Base-by-base conservation (phyloP, 2,329 filamentous ascomycete genomes). In the Xenoacremonium recifei region DNA sequence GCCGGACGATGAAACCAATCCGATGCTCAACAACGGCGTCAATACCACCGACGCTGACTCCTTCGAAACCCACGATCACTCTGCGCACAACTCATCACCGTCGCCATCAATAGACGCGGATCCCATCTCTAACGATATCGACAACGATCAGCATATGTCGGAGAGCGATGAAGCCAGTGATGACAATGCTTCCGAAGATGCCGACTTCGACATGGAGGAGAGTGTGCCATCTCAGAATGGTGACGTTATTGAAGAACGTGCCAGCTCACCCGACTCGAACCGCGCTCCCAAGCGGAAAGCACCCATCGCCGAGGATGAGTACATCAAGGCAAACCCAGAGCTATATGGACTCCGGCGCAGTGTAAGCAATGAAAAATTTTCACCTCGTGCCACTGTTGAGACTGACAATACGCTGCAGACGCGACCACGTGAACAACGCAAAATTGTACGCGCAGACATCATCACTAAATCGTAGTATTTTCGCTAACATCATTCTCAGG, bases 321-420 rank as follows among this genome's bases (percentile, higher is more conserved):
- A 84, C 61, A 96, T 97, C 57, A 79, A 85, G 58, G 87, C 89
- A 60, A 95, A 99, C 59, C 93, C 93, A 33, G 90, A 96, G 68
- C 75, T 99, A 7, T 99, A 97, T 71, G 93, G 93, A 35, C 76
- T 99, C 54, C 83, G 93, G 56, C 82, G 93, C 71, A 99, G 93
- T 72, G 91, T 93, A 84, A 49, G 86, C 68, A 38, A n/a, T 47
- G 52, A 54, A 54, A 57, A 45, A 2, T 38, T 50, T 51, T 49
- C 49, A 43, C 49, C 21, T 38, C 45, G 37, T 38, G 31, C 37
- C 31, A 42, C 40, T 20, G 11, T 54, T 54, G 64, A 71, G 52
- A 71, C 64, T 52, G 39, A 50, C 44, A 21, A 40, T 35, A 32
- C 31, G 34, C 39, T 34, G 17, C 52, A 82, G 77, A 76, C 75